Conservation (phyloP, 768 basidiomycete species). For the Ramaria sp. region DNA sequence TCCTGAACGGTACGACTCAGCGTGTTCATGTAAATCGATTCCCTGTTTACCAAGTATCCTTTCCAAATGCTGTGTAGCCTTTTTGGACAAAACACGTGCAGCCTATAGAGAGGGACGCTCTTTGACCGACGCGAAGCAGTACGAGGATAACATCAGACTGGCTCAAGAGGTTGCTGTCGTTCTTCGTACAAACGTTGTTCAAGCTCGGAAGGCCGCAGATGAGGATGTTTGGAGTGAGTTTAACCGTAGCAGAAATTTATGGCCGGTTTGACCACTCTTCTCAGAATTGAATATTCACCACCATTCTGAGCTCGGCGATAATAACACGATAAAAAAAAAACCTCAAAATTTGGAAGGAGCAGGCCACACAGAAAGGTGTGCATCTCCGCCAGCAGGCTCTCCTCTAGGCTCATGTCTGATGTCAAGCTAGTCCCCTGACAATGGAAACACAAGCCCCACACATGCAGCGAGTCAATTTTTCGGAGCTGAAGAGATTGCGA, state of each 20-base stretch:
- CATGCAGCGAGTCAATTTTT: slow-evolving; percentile 37
- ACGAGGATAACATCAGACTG: slow-evolving; percentile 45
- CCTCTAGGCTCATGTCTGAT: slow-evolving; percentile 4
- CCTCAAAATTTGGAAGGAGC: not conserved
- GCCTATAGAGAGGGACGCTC: slow-evolving; percentile 37
- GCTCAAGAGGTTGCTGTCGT: slow-evolving; percentile 65
- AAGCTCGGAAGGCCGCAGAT: slow-evolving; percentile 43
- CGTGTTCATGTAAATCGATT: not conserved
- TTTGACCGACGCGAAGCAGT: slow-evolving; percentile 34
- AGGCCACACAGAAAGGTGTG: not conserved
- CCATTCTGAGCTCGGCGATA: slow-evolving; percentile 81
- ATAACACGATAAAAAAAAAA: slow-evolving; percentile 57
- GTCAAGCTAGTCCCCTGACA: slow-evolving; percentile 6
- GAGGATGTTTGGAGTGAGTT: slow-evolving; percentile 50
- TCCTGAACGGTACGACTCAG: slow-evolving; percentile 38
- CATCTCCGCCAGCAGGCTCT: not conserved
- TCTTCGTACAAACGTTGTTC: slow-evolving; percentile 76
- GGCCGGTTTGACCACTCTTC: not conserved
- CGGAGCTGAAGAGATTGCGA: slow-evolving; percentile 61
- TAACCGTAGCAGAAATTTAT: not conserved
- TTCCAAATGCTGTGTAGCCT: slow-evolving; percentile 36
- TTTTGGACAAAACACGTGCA: slow-evolving; percentile 53
- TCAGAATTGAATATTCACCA: slow-evolving; percentile 66
- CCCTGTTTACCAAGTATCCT: slow-evolving; percentile 6
- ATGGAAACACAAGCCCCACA: not conserved